A percentile compares a stretch with the other conserved stretches of the same genome.
phyloP scores from a whole-genome alignment of 1,139 yeast species.

The Yamadazyma taylorii region DNA sequence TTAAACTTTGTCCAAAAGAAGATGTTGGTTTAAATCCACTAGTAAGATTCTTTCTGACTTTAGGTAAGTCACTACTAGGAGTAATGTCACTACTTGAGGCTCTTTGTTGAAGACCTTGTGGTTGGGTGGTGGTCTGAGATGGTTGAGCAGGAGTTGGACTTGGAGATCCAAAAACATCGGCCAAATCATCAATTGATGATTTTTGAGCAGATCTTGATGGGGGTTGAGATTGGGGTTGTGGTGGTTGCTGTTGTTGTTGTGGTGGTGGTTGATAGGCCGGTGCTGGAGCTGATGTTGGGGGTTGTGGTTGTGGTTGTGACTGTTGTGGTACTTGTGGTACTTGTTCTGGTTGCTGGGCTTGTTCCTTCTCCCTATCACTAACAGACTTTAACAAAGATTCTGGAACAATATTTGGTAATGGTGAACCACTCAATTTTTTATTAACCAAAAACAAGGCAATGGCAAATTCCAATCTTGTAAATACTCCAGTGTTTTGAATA shows the following conservation, averaged over 20 bases:
- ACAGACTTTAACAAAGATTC: constrained; percentile 46
- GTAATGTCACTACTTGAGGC: constrained; percentile 38
- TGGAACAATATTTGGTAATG: constrained; percentile 71
- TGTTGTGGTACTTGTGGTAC: constrained; percentile 11
- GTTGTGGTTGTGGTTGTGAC: constrained; percentile 26
- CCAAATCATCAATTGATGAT: constrained; percentile 66
- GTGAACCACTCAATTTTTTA: constrained; percentile 73
- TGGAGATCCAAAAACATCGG: constrained; percentile 54
- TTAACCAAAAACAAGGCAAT: constrained; percentile 93
- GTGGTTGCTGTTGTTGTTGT: constrained; percentile 13
- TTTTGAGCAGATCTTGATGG: constrained; percentile 23
- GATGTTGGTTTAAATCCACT: constrained; percentile 59
- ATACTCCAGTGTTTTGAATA: constrained; percentile 80
- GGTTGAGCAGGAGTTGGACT: constrained; percentile 17
- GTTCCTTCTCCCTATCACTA: constrained; percentile 17
- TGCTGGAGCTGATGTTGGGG: constrained; percentile 13
- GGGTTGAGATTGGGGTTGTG: constrained; percentile 12
- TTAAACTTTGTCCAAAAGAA: constrained; percentile 62
- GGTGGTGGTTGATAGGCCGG: constrained; percentile 13
- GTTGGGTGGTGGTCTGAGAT: constrained; percentile 7
- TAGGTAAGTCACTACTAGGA: constrained; percentile 37
- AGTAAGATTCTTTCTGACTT: constrained; percentile 37
- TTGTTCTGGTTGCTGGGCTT: constrained; percentile 12
- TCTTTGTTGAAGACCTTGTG: constrained; percentile 22
- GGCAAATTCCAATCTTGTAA: constrained; percentile 79